phyloP scores from a whole-genome alignment of 148 eudicot genomes.

The Diospyros lotus region DNA sequence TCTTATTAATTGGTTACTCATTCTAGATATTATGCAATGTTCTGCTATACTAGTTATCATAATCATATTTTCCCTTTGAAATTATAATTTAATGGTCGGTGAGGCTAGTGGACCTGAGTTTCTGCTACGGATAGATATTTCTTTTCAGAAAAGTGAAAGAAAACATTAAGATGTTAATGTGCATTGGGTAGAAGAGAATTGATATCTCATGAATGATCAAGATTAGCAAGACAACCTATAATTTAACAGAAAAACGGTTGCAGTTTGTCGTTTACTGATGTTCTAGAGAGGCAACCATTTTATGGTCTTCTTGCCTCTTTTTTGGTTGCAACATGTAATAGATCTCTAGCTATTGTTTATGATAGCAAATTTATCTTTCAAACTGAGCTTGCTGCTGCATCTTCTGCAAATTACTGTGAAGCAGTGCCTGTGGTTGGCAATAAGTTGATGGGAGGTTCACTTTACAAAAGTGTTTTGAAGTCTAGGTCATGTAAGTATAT shows the following conservation, averaged over 20 bases:
- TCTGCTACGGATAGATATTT: background rate
- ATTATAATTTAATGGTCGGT: background rate
- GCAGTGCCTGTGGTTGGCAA: constrained; percentile 46
- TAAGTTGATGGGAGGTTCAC: constrained; percentile 60
- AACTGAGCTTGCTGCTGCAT: constrained; percentile 63
- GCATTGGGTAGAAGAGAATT: too few species aligned
- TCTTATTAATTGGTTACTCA: background rate
- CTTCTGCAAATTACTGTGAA: constrained; percentile 42
- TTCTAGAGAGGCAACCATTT: background rate
- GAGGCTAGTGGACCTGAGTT: background rate
- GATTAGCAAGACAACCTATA: too few species aligned
- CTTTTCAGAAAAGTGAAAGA: background rate
- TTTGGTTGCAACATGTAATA: constrained; percentile 74
- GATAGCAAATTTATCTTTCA: constrained; percentile 68
- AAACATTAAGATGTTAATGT: too few species aligned
- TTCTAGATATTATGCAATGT: background rate
- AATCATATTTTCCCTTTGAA: background rate
- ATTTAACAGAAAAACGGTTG: too few species aligned
- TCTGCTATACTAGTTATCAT: background rate
- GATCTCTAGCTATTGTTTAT: constrained; percentile 69
- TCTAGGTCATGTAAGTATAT: constrained; percentile 69
- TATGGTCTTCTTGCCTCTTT: constrained; percentile 15
- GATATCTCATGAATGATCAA: too few species aligned
- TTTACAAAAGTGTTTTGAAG: constrained; percentile 58
- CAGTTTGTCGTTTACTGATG: background rate